Percentiles rank a stretch among this genome's conserved stretches.
Evolutionary conservation across 176 grass and related monocot species (phyloP).

Genomic region (Avena eriantha): DNA sequence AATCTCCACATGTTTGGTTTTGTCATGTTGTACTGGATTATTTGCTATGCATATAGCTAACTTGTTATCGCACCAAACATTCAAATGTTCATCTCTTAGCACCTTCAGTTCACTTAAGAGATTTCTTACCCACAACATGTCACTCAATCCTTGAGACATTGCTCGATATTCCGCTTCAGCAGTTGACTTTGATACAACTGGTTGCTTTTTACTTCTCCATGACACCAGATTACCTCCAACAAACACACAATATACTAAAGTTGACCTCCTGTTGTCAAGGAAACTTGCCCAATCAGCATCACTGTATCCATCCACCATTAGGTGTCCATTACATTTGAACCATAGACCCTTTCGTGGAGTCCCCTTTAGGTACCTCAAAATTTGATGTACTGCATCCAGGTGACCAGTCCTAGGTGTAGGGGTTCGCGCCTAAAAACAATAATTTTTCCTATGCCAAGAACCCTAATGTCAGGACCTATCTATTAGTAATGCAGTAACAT

Average conservation of each 20-base stretch:
- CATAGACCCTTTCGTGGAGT: neutral
- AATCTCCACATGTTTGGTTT: too few relatives aligned
- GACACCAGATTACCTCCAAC: neutral
- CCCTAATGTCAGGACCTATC: too few relatives aligned
- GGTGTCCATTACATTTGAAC: neutral
- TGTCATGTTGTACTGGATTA: neutral
- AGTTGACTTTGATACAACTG: neutral
- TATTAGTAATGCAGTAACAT: too few relatives aligned
- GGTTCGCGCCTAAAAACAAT: too few relatives aligned
- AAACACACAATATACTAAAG: neutral
- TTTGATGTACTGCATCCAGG: neutral
- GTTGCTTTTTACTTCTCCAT: neutral
- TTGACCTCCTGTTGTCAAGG: neutral
- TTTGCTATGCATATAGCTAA: neutral
- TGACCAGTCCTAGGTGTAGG: neutral
- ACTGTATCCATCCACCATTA: neutral
- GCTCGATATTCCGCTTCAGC: neutral
- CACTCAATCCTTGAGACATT: neutral
- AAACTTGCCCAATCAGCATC: neutral
- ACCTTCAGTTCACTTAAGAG: neutral
- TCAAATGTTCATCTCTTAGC: neutral
- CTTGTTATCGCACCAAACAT: neutral
- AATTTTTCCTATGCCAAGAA: too few relatives aligned
- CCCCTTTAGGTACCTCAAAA: neutral
- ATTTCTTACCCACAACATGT: neutral